phyloP scores from a whole-genome alignment of 345 rosid genomes.

The Salix dunnii region DNA sequence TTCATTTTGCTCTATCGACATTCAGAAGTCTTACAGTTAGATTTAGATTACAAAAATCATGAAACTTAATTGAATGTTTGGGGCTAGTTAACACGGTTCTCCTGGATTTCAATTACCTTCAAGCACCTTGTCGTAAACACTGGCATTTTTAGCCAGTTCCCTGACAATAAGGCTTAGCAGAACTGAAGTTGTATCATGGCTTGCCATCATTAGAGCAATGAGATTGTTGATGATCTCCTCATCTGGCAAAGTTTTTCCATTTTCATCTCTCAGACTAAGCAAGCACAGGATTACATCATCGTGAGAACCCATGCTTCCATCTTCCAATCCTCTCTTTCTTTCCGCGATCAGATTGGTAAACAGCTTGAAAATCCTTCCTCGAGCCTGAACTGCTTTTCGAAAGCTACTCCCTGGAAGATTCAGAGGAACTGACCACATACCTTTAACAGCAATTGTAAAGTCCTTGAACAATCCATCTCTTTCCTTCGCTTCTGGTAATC shows the following conservation, averaged over 20 bases:
- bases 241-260: constrained; percentile 18
- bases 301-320: neutral
- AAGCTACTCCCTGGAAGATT: constrained; percentile 22
- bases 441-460: constrained; percentile 9
- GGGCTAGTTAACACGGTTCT: neutral
- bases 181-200: constrained; percentile 17
- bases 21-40: neutral
- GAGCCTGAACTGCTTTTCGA: constrained; percentile 13
- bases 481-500: constrained; percentile 19
- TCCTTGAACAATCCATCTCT: constrained; percentile 19
- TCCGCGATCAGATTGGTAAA: constrained; percentile 1
- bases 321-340: constrained; percentile 13
- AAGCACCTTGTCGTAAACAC: constrained; percentile 9
- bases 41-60: neutral
- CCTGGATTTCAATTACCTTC: constrained; percentile 1
- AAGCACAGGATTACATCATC: constrained; percentile 13
- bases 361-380: constrained; percentile 7
- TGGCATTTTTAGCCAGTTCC: constrained; percentile 5
- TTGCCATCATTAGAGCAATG: constrained; percentile 17
- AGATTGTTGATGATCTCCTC: constrained; percentile 17
- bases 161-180: constrained; percentile 11
- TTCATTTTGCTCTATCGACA: constrained; percentile 19
- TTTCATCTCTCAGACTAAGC: constrained; percentile 21
- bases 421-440: constrained; percentile 24
- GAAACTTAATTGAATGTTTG: too few species aligned